Base-by-base conservation (phyloP, 2,329 filamentous ascomycete genomes). In the Karstenula rhodostoma region DNA sequence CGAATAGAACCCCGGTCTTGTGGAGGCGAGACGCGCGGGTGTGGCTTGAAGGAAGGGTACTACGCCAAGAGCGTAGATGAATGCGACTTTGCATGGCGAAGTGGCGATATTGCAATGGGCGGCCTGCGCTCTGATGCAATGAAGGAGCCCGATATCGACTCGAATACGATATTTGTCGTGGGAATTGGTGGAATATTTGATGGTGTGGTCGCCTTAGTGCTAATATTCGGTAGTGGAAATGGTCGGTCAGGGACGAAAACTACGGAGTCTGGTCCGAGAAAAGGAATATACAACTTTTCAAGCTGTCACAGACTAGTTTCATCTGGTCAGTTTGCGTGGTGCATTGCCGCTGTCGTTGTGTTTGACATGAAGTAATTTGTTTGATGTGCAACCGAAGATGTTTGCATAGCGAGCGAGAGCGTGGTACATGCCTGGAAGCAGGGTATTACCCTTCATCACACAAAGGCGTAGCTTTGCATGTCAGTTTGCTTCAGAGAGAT, bases 391-490 rank as follows among this genome's bases (percentile, higher is more conserved):
- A 53, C 88, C 88, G 4, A 90, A 87, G 59, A 90, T 89, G 70
- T 90, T 90, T 32, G 85, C 82, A 72, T 90, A 88, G 57, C 82
- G 78, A 7, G 88, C 82, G 27, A 90, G 85, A 67, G 79, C 77
- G 68, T 80, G 85, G 69, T 86, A 88, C 0, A 87, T 87, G 9
- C 84, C 80, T 1, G 87, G 0, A 82, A 82, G 78, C 60, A 90
- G 81, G 67, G 83, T 82, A 68, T 90, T 80, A 67, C 87, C 86
- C 79, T 90, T 90, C 10, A 87, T 88, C 23, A 90, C 88, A 32
- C 23, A 90, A 88, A 32, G 12, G 8, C 8, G 74, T 89, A 89
- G 59, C 84, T 87, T 59, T 19, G 29, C 29, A 32, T 32, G 29
- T 32, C 12, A 32, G 29, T 32, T 32, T 32, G 29, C 4, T 32